phyloP scores from a whole-genome alignment of 208 protist species.

The Jaenimonas drosophilae region DNA sequence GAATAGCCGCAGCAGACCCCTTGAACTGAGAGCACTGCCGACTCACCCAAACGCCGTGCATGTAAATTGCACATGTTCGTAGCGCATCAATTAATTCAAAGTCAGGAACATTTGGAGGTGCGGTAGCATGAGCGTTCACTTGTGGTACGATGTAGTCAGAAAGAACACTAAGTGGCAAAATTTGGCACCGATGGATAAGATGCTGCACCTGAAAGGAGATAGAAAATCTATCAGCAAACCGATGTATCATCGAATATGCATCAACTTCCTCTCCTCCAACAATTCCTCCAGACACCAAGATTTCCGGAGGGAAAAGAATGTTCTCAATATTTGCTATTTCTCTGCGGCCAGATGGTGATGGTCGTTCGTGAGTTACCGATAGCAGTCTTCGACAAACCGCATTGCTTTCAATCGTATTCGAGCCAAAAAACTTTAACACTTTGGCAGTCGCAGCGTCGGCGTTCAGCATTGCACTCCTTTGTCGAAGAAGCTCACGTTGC shows the following conservation, averaged over 20 bases:
- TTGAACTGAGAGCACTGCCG: slow-evolving; percentile 35
- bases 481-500: slow-evolving; percentile 54
- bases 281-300: slow-evolving; percentile 66
- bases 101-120: slow-evolving; percentile 12
- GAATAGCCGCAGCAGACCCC: slow-evolving; percentile 54
- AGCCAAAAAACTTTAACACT: slow-evolving; percentile 42
- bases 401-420: slow-evolving; percentile 43
- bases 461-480: slow-evolving; percentile 69
- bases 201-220: slow-evolving; percentile 42
- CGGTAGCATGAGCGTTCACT: too few relatives aligned
- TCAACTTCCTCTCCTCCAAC: slow-evolving; percentile 43
- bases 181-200: slow-evolving; percentile 53
- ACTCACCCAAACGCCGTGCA: slow-evolving; percentile 83
- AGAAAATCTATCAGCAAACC: slow-evolving; percentile 35
- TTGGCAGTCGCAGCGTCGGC: slow-evolving; percentile 33
- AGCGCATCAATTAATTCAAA: slow-evolving; percentile 40
- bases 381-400: slow-evolving; percentile 28
- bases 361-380: slow-evolving; percentile 11
- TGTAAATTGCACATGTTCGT: slow-evolving; percentile 36
- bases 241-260: slow-evolving; percentile 34
- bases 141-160: slow-evolving; percentile 8
- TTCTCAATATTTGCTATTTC: slow-evolving; percentile 22
- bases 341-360: not conserved
- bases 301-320: slow-evolving; percentile 71
- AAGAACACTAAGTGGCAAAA: slow-evolving; percentile 34